Evolutionary conservation across 1,139 yeast genomes (phyloP).

Genomic region (Protomyces arabidopsidicola): DNA sequence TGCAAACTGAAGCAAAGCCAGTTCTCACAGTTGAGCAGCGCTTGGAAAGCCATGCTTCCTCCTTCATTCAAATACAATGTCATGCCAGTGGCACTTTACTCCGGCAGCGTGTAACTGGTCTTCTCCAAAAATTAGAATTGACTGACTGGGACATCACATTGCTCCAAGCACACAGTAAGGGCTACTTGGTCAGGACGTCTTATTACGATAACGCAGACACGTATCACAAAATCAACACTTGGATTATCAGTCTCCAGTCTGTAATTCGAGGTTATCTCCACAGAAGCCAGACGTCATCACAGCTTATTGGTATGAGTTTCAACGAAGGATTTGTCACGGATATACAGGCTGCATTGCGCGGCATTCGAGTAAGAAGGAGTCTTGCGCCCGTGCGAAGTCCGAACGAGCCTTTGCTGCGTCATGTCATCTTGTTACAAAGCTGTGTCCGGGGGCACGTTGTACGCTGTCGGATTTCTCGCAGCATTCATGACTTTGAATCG

Average conservation of each 20-base stretch:
- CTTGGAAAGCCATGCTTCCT: constrained; percentile 32
- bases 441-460: not conserved
- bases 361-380: not conserved
- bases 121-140: not conserved
- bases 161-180: constrained; percentile 41
- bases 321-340: not conserved
- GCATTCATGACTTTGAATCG: not conserved
- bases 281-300: not conserved
- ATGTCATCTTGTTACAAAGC: not conserved
- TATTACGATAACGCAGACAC: constrained; percentile 28
- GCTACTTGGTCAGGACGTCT: constrained; percentile 36
- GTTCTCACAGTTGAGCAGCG: constrained; percentile 39
- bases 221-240: constrained; percentile 25
- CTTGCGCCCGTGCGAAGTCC: not conserved
- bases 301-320: not conserved
- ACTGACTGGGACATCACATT: constrained; percentile 32
- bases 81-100: constrained; percentile 32
- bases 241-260: constrained; percentile 45
- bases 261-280: constrained; percentile 5
- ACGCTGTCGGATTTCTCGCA: not conserved
- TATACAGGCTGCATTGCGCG: constrained; percentile 6
- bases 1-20: constrained; percentile 34
- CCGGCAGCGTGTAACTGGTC: constrained; percentile 14
- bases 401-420: not conserved
- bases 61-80: constrained; percentile 42